Base-by-base conservation (phyloP, 2,329 filamentous ascomycete genomes). In the Grosmannia penicillata region DNA sequence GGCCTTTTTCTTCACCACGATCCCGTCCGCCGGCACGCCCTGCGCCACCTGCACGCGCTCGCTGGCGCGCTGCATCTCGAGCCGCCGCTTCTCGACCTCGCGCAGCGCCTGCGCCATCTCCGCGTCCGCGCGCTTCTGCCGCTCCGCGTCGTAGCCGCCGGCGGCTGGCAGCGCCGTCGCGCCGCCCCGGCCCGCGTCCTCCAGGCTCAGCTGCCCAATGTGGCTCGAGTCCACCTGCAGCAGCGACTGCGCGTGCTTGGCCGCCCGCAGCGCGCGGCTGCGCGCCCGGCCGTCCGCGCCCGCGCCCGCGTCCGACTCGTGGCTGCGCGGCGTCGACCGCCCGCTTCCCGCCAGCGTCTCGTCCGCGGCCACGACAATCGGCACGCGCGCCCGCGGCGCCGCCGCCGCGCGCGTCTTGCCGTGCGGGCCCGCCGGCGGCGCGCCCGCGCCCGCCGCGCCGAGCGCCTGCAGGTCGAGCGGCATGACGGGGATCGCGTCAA, bases 401-500 rank as follows among this genome's bases (percentile, higher is more conserved):
- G 11, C 13, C 13, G 30, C 24, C 3, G 34, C n/a, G 25, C 21
- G 31, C 8, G 18, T 23, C 2, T 27, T 11, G 28, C 22, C 15
- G 48, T 56, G 52, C 44, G 57, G 46, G 42, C 53, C 42, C 13
- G 51, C 41, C 13, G 52, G 24, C 18, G 7, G 33, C 19, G 14
- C 40, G 23, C 4, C 38, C 22, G 3, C 38, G 30, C 36, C 49
- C 49, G 28, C 56, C 57, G 8, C 49, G 28, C 56, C 57, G 8
- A 68, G 55, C 43, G 69, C 70, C 24, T 78, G 77, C 8, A 95
- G 69, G 44, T 93, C 78, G 33, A 98, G 68, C 53, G 93, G 78
- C 76, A 98, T 91, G 50, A 98, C 89, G 3, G 91, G 91, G 49
- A 98, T 98, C 2, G 84, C 75, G 57, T 98, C 91, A 31, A 98